A percentile compares a stretch with the other conserved stretches of the same genome.
Conservation (phyloP, 192 early-diverging fungal species). For the Backusella tarrabulga region DNA sequence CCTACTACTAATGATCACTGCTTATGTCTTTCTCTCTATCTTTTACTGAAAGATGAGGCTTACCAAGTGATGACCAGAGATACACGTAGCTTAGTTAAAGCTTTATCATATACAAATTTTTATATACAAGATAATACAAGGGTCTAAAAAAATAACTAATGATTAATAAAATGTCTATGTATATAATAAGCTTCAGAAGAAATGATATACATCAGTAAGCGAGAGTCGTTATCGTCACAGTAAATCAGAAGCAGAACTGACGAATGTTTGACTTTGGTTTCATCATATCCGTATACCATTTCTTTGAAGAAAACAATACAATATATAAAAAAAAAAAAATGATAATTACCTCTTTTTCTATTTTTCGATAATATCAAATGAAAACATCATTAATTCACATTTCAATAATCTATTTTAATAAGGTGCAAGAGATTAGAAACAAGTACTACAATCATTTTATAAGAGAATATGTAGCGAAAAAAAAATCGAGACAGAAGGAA, state of each 20-base stretch:
- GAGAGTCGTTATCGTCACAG: conserved; percentile 19
- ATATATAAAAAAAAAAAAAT: background rate
- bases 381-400: background rate
- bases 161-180: background rate
- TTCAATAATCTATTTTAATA: background rate
- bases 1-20: background rate
- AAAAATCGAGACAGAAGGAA: background rate
- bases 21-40: background rate
- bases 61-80: background rate
- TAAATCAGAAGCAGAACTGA: conserved; percentile 27
- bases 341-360: background rate
- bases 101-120: background rate
- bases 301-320: background rate
- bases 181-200: background rate
- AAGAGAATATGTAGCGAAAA: background rate
- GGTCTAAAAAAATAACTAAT: background rate
- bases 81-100: background rate
- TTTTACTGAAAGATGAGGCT: background rate
- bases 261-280: conserved; percentile 7
- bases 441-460: background rate
- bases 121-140: background rate
- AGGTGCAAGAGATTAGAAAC: background rate
- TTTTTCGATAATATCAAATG: background rate
- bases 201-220: conserved; percentile 5
- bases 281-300: conserved; percentile 17